Percentiles rank a stretch among this genome's conserved stretches.
These are phyloP conservation scores for Platanus orientalis DNA, from an alignment of 164 flowering plant genomes.

Conservation along the genomic window DNA sequence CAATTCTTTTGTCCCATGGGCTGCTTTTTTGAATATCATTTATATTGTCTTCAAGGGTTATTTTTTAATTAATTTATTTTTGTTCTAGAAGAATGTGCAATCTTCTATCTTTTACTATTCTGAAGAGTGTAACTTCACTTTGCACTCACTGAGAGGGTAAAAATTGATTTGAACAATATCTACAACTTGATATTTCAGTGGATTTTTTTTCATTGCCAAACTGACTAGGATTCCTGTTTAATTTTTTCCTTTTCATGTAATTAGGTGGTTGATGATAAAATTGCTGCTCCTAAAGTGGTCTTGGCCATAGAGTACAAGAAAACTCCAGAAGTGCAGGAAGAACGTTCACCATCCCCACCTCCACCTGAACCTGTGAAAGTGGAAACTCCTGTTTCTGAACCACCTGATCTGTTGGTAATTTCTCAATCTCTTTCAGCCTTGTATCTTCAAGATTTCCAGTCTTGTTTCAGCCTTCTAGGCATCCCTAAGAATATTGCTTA, in stretches of 20 bases:
- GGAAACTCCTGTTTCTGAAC: constrained; percentile 50
- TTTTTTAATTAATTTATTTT: too few relatives aligned
- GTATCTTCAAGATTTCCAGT: background rate
- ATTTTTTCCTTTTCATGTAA: constrained; percentile 12
- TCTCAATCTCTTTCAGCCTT: background rate
- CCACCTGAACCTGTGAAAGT: constrained; percentile 60
- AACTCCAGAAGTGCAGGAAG: constrained; percentile 49
- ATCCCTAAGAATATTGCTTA: constrained; percentile 6
- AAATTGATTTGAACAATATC: too few relatives aligned
- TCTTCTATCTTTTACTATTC: too few relatives aligned
- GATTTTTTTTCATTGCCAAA: background rate
- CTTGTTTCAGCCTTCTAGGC: too few relatives aligned
- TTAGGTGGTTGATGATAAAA: constrained; percentile 44
- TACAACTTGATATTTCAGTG: too few relatives aligned
- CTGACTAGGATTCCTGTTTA: background rate
- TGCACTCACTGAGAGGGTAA: too few relatives aligned
- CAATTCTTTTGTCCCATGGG: too few relatives aligned
- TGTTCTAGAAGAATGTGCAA: too few relatives aligned
- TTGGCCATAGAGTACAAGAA: constrained; percentile 79
- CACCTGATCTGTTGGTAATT: constrained; percentile 83
- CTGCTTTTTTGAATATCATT: too few relatives aligned
- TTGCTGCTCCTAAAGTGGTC: constrained; percentile 56
- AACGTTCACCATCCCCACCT: constrained; percentile 47
- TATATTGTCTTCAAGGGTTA: too few relatives aligned
- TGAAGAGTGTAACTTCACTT: too few relatives aligned